Evolutionary conservation across 495 filamentous ascomycete species (phyloP), one percentile per base, ranked within the genome.

Genomic region (Thermochaetoides thermophila): DNA sequence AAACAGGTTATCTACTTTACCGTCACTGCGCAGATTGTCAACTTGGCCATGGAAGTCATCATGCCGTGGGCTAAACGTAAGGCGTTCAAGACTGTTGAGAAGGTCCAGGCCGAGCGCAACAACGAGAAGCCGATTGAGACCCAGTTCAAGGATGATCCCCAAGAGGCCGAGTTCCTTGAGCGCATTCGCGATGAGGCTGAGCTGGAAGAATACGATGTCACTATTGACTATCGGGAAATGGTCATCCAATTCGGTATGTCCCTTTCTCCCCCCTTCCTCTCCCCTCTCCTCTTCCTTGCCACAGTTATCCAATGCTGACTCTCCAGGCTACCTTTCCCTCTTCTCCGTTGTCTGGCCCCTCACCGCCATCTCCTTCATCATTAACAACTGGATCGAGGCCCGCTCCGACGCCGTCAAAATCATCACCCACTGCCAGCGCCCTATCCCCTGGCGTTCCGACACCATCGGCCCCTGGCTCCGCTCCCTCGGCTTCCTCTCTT

Each of bases 1-100:
- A 87, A 91, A 32, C 91, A 97, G 54, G 81, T 96, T 36, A 81
- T 96, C 45, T 97, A 96, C 54, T 93, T 94, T 51, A 87, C 89
- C 0, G 84, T 96, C 9, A 96, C 89, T 1, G 89, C 87, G 0
- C 89, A 97, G 49, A 74, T 87, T 27, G 82, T 97, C 38, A 84
- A 80, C 37, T 74, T 93, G 14, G 79, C 69, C 17, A 71, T 87
- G 55, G 91, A 97, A 49, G 73, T 84, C 11, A 66, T 94, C 28
- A 76, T 95, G 16, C 89, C 89, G 0, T 81, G 78, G 45, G 52
- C 83, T 13, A 91, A 92, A 54, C 79, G 84, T 42, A 67, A 66
- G 42, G 64, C 71, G 2, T 71, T 78, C 47, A 70, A 69, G 27
- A 78, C 83, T 41, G 81, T 81, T 44, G 81, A 85, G 49, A 62